A percentile compares a stretch with the other conserved stretches of the same genome.
phyloP scores from a whole-genome alignment of 78 protist genomes.

The Creolimax fragrantissima region DNA sequence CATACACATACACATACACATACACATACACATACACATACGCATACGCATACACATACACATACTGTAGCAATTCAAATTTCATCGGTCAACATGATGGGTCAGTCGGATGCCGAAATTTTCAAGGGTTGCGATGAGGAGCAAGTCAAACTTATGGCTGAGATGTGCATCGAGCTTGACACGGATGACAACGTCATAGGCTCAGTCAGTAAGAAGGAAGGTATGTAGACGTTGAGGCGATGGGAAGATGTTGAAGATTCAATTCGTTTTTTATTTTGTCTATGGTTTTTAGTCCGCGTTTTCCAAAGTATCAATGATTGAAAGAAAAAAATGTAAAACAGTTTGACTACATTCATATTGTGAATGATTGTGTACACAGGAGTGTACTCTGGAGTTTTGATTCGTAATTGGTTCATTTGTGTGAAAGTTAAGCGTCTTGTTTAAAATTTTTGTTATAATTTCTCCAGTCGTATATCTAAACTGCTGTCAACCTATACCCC shows the following conservation, averaged over 20 bases:
- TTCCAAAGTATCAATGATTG: neutral
- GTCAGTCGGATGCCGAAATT: neutral
- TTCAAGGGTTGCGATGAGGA: slow-evolving; percentile 14
- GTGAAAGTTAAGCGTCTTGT: too few species aligned
- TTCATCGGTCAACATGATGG: neutral
- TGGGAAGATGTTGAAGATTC: neutral
- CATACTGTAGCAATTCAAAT: neutral
- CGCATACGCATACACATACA: neutral
- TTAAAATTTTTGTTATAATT: too few species aligned
- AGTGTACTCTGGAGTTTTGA: too few species aligned
- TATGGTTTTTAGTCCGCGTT: neutral
- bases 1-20: neutral
- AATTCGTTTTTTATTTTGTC: neutral
- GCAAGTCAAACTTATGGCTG: slow-evolving; percentile 43
- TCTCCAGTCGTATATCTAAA: too few species aligned
- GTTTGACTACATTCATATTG: too few species aligned
- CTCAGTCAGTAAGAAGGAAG: slow-evolving; percentile 46
- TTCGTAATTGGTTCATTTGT: too few species aligned
- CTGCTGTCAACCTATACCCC: too few species aligned
- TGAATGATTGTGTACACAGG: too few species aligned
- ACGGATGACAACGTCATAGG: slow-evolving; percentile 56
- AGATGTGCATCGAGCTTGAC: slow-evolving; percentile 59
- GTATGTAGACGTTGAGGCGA: neutral
- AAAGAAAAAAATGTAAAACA: too few species aligned
- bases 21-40: neutral